Base-by-base conservation (phyloP, 225 moss, liverwort and hornwort species). In the Polytrichum formosum region DNA sequence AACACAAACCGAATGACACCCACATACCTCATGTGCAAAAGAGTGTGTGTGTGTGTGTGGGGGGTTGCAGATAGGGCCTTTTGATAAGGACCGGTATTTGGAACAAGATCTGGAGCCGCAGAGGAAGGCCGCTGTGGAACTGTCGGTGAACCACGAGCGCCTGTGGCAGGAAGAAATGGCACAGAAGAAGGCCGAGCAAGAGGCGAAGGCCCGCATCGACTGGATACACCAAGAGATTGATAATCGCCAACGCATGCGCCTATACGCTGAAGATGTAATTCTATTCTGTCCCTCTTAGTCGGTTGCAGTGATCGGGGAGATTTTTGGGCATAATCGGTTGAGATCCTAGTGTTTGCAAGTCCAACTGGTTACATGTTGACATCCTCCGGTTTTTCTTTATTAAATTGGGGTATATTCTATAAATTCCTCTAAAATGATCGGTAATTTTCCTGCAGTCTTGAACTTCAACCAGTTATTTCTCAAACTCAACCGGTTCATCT, bases 31-130 rank as follows among this genome's bases (percentile, higher is more conserved):
- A 28, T 28, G 28, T 28, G 28, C 26, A 26, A 26, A 23, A 23
- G 23, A 0, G 23, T 23, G 26, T 26, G 26, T 1, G 1, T 28
- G 28, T 19, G 18, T 18, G 26, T 29, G 13, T 17, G 13, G 66
- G 61, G 13, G 31, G 56, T 71, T 66, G 65, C 72, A 87, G 87
- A 79, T 87, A 8, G 87, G 83, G 26, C 87, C 87, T 35, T 87
- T 87, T 54, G 83, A 87, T 63, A 87, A 79, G 72, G 58, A 78
- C 28, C 83, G 87, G 35, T 87, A 79, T 56, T 72, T 74, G 1
- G 74, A 76, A 54, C 87, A 87, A 83, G 87, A 87, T 18, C 27
- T 87, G 10, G 87, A 87, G 30, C 87, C 81, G 8, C 81, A 87
- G 58, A 76, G 81, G 64, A 81, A 59, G 22, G 66, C 81, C 16